These are phyloP conservation scores for Sisymbrium irio DNA, from an alignment of 345 rosid species.

Conservation along the genomic window DNA sequence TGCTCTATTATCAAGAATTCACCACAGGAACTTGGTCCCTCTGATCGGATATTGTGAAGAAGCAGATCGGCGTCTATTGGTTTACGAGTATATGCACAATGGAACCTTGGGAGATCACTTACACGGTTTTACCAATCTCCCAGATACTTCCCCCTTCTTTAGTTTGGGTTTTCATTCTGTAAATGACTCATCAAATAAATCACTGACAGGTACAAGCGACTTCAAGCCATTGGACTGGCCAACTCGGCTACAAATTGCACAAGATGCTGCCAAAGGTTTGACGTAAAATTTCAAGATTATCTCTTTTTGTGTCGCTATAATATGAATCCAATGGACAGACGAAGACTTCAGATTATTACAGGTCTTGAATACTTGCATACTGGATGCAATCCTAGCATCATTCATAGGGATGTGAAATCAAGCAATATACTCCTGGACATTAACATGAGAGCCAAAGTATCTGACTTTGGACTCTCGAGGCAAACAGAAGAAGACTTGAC, in stretches of 20 bases:
- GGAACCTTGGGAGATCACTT: conserved; percentile 85
- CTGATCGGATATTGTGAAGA: conserved; percentile 95
- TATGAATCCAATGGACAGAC: conserved; percentile 33
- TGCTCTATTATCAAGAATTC: conserved; percentile 92
- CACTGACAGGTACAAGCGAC: conserved; percentile 53
- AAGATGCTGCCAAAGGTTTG: conserved; percentile 95
- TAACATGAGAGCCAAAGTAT: conserved; percentile 94
- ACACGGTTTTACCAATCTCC: conserved; percentile 46
- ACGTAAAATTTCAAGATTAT: neutral
- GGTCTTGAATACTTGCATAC: conserved; percentile 98
- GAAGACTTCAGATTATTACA: conserved; percentile 44
- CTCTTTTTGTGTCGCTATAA: neutral
- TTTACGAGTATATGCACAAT: conserved; percentile 97
- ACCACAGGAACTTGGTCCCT: conserved; percentile 95
- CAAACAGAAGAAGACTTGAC: conserved; percentile 94
- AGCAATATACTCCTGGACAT: conserved; percentile 90
- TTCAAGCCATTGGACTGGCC: conserved; percentile 69
- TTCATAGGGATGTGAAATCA: conserved; percentile 94
- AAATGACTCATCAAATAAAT: neutral
- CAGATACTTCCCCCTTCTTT: neutral
- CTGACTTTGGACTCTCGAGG: conserved; percentile 96
- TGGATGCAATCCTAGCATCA: conserved; percentile 93
- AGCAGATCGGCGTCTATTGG: conserved; percentile 62
- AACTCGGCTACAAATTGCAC: conserved; percentile 73
- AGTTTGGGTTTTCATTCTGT: neutral